Conservation (phyloP, 176 grass and related monocot genomes). For the Oryza punctata region DNA sequence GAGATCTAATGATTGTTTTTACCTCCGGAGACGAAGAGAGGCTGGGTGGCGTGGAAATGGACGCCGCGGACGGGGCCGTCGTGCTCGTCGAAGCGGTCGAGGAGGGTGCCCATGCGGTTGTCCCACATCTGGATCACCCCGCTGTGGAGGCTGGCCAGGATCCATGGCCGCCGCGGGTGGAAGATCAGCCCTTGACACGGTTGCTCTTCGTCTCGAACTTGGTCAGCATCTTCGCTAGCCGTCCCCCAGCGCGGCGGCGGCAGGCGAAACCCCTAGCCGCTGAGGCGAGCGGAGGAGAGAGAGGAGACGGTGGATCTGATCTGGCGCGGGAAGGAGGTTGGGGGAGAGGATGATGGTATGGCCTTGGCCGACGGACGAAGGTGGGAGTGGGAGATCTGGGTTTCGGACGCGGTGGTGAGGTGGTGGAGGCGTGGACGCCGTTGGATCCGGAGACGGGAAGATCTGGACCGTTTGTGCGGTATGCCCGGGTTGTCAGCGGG, state of each 20-base stretch:
- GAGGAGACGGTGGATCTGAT: too few species aligned
- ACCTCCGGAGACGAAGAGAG: constrained; percentile 91
- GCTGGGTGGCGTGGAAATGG: constrained; percentile 87
- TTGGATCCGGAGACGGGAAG: neutral
- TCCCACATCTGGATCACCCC: constrained; percentile 95
- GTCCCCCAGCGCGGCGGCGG: neutral
- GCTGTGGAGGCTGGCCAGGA: constrained; percentile 89
- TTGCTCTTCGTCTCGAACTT: constrained; percentile 96
- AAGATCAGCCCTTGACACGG: constrained; percentile 81
- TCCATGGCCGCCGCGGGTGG: constrained; percentile 85
- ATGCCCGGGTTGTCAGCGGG: neutral
- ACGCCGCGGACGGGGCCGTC: constrained; percentile 85
- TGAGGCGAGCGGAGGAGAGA: too few species aligned
- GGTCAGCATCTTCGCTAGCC: constrained; percentile 66
- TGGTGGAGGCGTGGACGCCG: neutral
- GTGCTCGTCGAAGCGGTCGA: constrained; percentile 95
- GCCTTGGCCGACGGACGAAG: neutral
- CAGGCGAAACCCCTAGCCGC: too few species aligned
- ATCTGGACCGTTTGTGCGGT: constrained; percentile 11
- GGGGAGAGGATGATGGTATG: too few species aligned
- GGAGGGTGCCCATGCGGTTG: constrained; percentile 88
- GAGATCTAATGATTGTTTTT: too few species aligned
- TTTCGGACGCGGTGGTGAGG: constrained; percentile 11
- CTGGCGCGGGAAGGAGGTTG: too few species aligned
- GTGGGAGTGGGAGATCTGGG: constrained; percentile 5